Evolutionary conservation across 768 basidiomycete species (phyloP), one percentile per base, ranked within the genome.

Genomic region (Termitomyces titanicus): DNA sequence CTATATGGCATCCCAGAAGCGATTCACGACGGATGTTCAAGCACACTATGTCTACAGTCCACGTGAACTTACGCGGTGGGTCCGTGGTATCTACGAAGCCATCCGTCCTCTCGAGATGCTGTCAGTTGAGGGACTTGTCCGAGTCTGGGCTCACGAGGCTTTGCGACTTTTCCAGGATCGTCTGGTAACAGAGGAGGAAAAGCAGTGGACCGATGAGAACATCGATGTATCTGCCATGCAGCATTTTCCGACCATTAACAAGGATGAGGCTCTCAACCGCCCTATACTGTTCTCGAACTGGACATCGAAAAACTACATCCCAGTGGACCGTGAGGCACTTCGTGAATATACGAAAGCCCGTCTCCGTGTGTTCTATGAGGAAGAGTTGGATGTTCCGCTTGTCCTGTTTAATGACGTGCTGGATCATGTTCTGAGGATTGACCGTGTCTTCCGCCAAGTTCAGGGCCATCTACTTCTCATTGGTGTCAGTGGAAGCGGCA

Each of bases 11-110:
- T 98, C 96, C 17, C 95, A 98, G 71, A 86, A 87, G 61, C 87
- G 83, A 18, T 99, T 99, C 74, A 98, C 97, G 0, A 89, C 95
- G 20, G 96, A 98, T 66, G 72, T 88, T n/a, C 97, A 99, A 71
- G 97, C 96, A 0, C 97, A 99, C 69, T 99, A 99, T 68, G 90
- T 99, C 40, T 99, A 99, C 81, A 92, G 89, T 78, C 97, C 97
- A 63, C 92, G 97, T 79, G 97, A 99, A 69, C 85, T 99, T 27
- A 98, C 97, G 2, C 84, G 97, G 49, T 99, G 97, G 97, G 84
- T 92, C 34, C 84, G 97, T 58, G 97, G 97, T 64, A 89, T 99
- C 55, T 98, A 96, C 66, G 97, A 98, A 69, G 94, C 97, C 10
- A 91, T 99, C 55, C 85, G 87, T 27, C 96, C 97, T 7, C 74